phyloP scores from a whole-genome alignment of 2,329 filamentous ascomycete genomes.

The Dryadomyces quercus-mongolicae region DNA sequence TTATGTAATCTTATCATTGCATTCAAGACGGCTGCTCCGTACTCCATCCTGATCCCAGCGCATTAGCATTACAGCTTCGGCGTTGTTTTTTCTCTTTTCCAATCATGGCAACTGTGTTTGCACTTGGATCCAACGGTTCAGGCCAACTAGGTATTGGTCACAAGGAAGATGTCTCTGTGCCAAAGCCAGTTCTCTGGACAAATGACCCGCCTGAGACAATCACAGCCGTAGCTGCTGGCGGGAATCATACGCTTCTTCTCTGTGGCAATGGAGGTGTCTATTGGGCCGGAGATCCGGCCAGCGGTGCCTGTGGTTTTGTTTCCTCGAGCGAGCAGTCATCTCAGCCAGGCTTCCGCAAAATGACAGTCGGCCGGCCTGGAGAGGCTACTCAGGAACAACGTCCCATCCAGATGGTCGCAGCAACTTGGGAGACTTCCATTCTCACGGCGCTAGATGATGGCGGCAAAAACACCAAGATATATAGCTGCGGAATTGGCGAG shows the following conservation, averaged over 20 bases:
- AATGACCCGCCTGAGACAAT: constrained; percentile 24
- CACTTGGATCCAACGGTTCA: constrained; percentile 66
- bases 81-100: background rate
- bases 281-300: constrained; percentile 48
- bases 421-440: constrained; percentile 68
- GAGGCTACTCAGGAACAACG: constrained; percentile 15
- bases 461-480: constrained; percentile 36
- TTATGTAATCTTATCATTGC: background rate
- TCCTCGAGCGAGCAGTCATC: constrained; percentile 12
- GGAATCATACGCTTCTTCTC: constrained; percentile 76
- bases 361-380: constrained; percentile 26
- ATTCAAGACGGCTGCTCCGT: background rate
- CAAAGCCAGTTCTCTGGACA: constrained; percentile 49
- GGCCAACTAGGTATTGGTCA: constrained; percentile 64
- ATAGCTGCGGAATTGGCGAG: constrained; percentile 50
- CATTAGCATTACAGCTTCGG: no score
- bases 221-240: constrained; percentile 46
- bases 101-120: constrained; percentile 44
- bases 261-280: constrained; percentile 47
- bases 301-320: constrained; percentile 40
- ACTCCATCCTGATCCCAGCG: no score
- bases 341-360: constrained; percentile 19
- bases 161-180: constrained; percentile 56
- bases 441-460: constrained; percentile 37
- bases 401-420: constrained; percentile 39